These are phyloP conservation scores for Fusarium caatingaense DNA, from an alignment of 2,329 filamentous ascomycete species.

Conservation along the genomic window DNA sequence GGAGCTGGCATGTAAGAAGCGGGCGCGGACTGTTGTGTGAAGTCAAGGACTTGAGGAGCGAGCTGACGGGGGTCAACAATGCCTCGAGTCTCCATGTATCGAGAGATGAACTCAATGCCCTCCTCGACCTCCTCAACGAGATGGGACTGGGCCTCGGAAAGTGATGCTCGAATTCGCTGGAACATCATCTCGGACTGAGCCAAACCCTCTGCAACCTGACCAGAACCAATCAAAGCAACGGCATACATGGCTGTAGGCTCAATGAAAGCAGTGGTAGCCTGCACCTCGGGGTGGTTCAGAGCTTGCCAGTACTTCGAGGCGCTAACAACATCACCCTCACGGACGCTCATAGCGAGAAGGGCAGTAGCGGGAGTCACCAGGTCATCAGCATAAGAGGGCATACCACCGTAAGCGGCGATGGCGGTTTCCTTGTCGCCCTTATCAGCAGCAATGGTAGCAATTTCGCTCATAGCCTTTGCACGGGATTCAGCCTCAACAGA, in stretches of 20 bases:
- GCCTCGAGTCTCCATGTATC: constrained; percentile 68
- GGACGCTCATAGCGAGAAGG: constrained; percentile 87
- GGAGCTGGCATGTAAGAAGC: constrained; percentile 66
- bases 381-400: constrained; percentile 63
- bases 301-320: constrained; percentile 86
- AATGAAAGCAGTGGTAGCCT: constrained; percentile 74
- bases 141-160: constrained; percentile 63
- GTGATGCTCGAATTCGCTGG: constrained; percentile 76
- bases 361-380: constrained; percentile 75
- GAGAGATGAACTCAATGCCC: constrained; percentile 75
- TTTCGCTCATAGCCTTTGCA: constrained; percentile 73
- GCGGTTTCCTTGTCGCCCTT: constrained; percentile 77
- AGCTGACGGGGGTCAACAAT: constrained; percentile 66
- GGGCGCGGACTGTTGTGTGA: constrained; percentile 57
- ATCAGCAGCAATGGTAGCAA: constrained; percentile 85
- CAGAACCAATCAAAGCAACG: constrained; percentile 86
- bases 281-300: constrained; percentile 71
- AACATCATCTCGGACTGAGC: constrained; percentile 88
- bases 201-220: constrained; percentile 84
- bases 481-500: constrained; percentile 69
- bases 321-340: constrained; percentile 79
- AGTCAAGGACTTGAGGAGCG: constrained; percentile 58
- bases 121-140: constrained; percentile 87
- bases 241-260: constrained; percentile 93
- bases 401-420: constrained; percentile 70